Percentiles rank a stretch among this genome's conserved stretches.
Conservation (phyloP, 2,329 filamentous ascomycete genomes). For the Pseudogymnoascus sp. region DNA sequence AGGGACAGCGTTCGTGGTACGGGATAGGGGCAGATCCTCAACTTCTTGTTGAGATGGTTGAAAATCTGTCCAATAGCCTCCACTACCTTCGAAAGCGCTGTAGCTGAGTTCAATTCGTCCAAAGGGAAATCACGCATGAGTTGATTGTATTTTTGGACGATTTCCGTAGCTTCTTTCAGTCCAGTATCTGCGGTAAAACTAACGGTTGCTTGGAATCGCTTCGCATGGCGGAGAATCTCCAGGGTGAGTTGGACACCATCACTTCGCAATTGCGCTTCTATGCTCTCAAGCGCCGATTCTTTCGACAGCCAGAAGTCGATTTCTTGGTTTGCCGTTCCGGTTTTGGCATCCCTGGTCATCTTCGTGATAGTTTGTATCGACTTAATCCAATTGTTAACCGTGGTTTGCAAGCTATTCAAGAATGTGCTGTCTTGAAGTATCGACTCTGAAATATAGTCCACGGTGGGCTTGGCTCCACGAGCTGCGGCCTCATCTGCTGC, state of each 20-base stretch:
- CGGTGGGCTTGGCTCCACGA: slow-evolving; percentile 57
- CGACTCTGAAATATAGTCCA: slow-evolving; percentile 66
- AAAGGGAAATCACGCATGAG: slow-evolving; percentile 92
- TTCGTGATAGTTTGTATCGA: slow-evolving; percentile 96
- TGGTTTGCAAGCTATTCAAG: slow-evolving; percentile 86
- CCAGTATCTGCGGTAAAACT: slow-evolving; percentile 96
- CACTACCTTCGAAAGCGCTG: slow-evolving; percentile 77
- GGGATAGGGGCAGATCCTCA: slow-evolving; percentile 92
- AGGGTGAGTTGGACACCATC: slow-evolving; percentile 86
- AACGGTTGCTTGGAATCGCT: slow-evolving; percentile 94
- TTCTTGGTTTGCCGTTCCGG: slow-evolving; percentile 82
- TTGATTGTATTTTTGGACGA: slow-evolving; percentile 97
- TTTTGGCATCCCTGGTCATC: slow-evolving; percentile 73
- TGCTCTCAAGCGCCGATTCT: slow-evolving; percentile 85
- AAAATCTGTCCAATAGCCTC: slow-evolving; percentile 89
- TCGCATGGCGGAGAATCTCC: slow-evolving; percentile 91
- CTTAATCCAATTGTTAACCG: slow-evolving; percentile 97
- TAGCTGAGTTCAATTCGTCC: slow-evolving; percentile 88
- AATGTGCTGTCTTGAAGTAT: slow-evolving; percentile 86
- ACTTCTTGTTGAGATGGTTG: slow-evolving; percentile 91
- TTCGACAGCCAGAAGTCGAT: slow-evolving; percentile 99
- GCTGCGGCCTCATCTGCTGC: slow-evolving; percentile 70
- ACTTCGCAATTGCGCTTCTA: slow-evolving; percentile 79
- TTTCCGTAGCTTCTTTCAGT: slow-evolving; percentile 88
- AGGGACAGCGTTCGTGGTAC: slow-evolving; percentile 83